Evolutionary conservation across 306 rosid species (phyloP), one percentile per base, ranked within the genome.

Genomic region (Phaseolus lunatus): DNA sequence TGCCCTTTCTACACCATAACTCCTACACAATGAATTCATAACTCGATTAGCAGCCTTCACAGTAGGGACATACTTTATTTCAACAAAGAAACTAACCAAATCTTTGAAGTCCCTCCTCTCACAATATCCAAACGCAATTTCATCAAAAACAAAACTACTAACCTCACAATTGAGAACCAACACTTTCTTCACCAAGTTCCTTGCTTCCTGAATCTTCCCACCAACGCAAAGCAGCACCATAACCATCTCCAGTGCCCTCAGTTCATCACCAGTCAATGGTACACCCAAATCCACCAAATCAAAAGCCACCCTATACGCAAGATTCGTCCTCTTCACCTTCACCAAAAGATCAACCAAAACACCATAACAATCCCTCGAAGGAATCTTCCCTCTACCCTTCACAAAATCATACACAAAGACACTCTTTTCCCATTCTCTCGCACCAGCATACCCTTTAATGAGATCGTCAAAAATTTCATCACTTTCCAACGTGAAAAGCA

Each of bases 71-170:
- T 87, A 63, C 61, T 82, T 83, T 18, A 86, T 85, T 64, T 89
- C 96, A 53, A 83, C 59, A 83, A 86, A 90, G 84, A 95, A 90
- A 86, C 92, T 86, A 83, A 95, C 70, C 58, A 89, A 72, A 86
- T 95, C 98, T 29, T 86, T 86, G 24, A 92, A 92, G 75, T 92
- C 92, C 84, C 70, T 92, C 91, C 87, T 90, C 76, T 92, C 89
- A 86, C 99, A 92, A 81, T 92, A 92, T 33, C 93, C 93, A 74
- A 63, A 77, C n/a, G 92, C 88, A 86, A 92, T 78, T 67, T 86
- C 96, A 87, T 90, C 85, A 39, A 87, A 80, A 82, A 87, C 84
- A 16, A 75, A 79, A 39, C 81, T 41, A 57, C 86, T 87, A 70
- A 86, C 84, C 82, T 76, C 83, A 68, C 67, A 80, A 19, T 83